Conservation (phyloP, 306 rosid species). For the Pyrus betulifolia region DNA sequence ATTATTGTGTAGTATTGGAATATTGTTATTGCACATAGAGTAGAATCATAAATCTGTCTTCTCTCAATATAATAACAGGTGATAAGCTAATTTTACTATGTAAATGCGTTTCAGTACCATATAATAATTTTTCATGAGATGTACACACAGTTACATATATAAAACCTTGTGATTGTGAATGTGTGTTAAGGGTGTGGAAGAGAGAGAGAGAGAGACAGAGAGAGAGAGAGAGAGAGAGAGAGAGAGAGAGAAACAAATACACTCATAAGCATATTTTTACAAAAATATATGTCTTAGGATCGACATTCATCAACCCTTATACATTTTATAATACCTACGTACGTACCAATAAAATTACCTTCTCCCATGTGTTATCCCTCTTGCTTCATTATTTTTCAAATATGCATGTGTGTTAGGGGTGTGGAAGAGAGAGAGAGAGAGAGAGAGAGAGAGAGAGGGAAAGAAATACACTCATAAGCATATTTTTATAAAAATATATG, state of each 20-base stretch:
- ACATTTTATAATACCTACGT: constrained; percentile 25
- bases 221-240: constrained; percentile 4
- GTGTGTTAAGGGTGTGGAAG: background rate
- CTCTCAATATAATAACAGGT: background rate
- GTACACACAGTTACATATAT: background rate
- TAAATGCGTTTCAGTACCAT: background rate
- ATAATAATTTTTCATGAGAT: background rate
- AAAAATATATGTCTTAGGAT: constrained; percentile 29
- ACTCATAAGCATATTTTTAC: constrained; percentile 42
- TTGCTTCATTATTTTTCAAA: constrained; percentile 49
- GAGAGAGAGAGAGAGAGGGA: constrained; percentile 11
- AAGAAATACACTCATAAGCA: constrained; percentile 33
- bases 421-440: background rate
- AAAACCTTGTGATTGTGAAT: background rate
- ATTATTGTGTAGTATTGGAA: background rate
- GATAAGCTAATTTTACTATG: background rate
- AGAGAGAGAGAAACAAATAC: constrained; percentile 17
- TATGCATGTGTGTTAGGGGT: background rate
- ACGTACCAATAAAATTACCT: background rate
- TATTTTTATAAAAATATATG: constrained; percentile 38
- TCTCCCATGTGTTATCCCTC: background rate
- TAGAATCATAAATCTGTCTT: background rate
- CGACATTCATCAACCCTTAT: constrained; percentile 19
- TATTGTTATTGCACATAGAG: background rate
- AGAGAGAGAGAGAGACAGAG: constrained; percentile 10